Evolutionary conservation across 139 green algal species (phyloP).

Genomic region (Medakamo hakoo): DNA sequence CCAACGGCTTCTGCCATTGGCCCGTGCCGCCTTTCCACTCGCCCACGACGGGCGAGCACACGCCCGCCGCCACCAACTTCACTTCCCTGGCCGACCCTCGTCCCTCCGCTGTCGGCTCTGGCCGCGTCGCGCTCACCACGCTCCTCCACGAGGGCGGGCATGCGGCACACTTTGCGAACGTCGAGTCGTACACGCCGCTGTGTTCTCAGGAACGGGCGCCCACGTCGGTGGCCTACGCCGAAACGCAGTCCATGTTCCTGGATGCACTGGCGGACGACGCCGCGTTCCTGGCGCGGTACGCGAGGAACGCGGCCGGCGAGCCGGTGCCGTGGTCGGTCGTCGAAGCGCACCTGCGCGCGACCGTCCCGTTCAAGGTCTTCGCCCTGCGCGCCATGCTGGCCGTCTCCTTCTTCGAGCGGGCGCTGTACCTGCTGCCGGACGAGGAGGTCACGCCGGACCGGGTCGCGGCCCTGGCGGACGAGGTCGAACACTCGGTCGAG

Average conservation of each 20-base stretch:
- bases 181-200: constrained; percentile 55
- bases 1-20: constrained; percentile 62
- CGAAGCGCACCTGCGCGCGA: constrained; percentile 33
- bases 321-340: constrained; percentile 48
- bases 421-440: constrained; percentile 58
- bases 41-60: constrained; percentile 32
- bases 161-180: constrained; percentile 54
- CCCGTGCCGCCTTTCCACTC: constrained; percentile 32
- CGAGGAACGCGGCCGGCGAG: constrained; percentile 13
- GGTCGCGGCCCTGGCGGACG: constrained; percentile 43
- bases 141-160: constrained; percentile 66
- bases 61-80: constrained; percentile 52
- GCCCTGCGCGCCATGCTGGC: constrained; percentile 40
- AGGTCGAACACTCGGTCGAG: constrained; percentile 39
- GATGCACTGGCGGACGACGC: constrained; percentile 47
- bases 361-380: constrained; percentile 38
- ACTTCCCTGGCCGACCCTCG: constrained; percentile 56
- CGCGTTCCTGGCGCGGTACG: constrained; percentile 54
- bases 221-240: constrained; percentile 55
- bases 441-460: constrained; percentile 35
- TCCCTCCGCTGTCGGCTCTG: constrained; percentile 37
- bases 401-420: constrained; percentile 72
- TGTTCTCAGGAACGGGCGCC: constrained; percentile 60
- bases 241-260: constrained; percentile 62
- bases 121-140: constrained; percentile 57